These are phyloP conservation scores for Sisymbrium irio DNA, from an alignment of 345 rosid species.

Conservation along the genomic window DNA sequence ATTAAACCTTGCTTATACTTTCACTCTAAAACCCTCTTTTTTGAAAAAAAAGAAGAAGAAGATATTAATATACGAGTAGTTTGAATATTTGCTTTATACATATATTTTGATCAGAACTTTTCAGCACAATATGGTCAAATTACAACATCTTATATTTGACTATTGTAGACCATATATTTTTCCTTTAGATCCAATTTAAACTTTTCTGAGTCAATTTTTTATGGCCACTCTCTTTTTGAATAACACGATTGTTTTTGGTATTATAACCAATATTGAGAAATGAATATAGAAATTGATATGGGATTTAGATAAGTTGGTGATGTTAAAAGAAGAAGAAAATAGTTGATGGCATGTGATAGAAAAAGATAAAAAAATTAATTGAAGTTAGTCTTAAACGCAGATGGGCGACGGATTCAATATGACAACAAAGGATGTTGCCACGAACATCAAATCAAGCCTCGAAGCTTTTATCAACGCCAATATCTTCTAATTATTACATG, in stretches of 20 bases:
- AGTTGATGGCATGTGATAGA: not conserved
- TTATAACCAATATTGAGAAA: too few species aligned
- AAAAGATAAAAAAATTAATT: not conserved
- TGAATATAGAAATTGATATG: too few species aligned
- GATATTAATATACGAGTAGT: not conserved
- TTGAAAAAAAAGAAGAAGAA: too few species aligned
- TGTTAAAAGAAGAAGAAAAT: not conserved
- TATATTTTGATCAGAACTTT: not conserved
- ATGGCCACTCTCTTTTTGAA: too few species aligned
- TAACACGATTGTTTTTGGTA: too few species aligned
- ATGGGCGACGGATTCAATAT: conserved; percentile 11
- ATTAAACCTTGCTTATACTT: not conserved
- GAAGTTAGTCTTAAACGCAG: not conserved
- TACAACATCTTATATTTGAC: not conserved
- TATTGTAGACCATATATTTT: not conserved
- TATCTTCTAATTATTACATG: conserved; percentile 13
- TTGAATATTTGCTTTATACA: not conserved
- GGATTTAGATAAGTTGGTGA: too few species aligned
- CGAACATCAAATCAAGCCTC: conserved; percentile 17
- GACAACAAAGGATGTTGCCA: conserved; percentile 8
- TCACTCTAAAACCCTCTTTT: too few species aligned
- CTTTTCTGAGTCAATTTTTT: too few species aligned
- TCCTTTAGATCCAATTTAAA: too few species aligned
- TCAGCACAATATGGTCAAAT: not conserved
- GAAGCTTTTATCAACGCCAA: conserved; percentile 4